Base-by-base conservation (phyloP, 176 grass and related monocot species). In the Neostapfia colusana region DNA sequence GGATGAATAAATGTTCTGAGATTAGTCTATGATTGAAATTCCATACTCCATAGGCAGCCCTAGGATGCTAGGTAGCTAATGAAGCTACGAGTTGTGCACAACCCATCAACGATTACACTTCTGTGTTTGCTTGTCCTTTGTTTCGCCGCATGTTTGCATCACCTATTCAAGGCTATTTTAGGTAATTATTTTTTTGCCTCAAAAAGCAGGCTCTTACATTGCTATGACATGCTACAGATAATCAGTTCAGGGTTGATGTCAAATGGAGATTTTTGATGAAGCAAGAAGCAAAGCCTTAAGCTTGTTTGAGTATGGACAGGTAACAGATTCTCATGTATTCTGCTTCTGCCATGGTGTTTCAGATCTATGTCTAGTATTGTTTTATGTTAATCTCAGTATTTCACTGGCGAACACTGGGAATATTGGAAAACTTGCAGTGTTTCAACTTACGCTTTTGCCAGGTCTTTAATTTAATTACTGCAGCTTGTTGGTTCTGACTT, bases 291-390 rank as follows among this genome's bases (percentile, higher is more conserved):
- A 92, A 85, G 95, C 95, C 69, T 84, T 98, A 65, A 64, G 81
- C 61, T 90, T 98, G 73, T 94, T 98, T 92, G 72, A 85, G 73
- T 98, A 88, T 80, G 95, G 91, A 36, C 91, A 98, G 89, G 91
- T 94, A 59, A 21, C 6, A 24, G 35, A 65, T 53, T 9, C 0
- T 67, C 11, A 63, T 74, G 6, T 51, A n/a, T 66, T 48, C 44
- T 70, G 15, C 26, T 79, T 73, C 21, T 76, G n/a, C 24, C 75
- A 73, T 28, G 63, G 9, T 70, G 49, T 63, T 46, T 64, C 5
- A 59, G 28, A 23, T 87, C 21, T 42, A 77, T 65, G 39, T 28
- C 21, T 42, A 43, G 7, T 81, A 28, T 25, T 1, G 54, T 27
- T 59, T 15, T 1, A 7, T 24, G 15, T 50, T 82, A 53, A n/a